phyloP scores from a whole-genome alignment of 805 yeast species.

The Wickerhamiella lipophila region DNA sequence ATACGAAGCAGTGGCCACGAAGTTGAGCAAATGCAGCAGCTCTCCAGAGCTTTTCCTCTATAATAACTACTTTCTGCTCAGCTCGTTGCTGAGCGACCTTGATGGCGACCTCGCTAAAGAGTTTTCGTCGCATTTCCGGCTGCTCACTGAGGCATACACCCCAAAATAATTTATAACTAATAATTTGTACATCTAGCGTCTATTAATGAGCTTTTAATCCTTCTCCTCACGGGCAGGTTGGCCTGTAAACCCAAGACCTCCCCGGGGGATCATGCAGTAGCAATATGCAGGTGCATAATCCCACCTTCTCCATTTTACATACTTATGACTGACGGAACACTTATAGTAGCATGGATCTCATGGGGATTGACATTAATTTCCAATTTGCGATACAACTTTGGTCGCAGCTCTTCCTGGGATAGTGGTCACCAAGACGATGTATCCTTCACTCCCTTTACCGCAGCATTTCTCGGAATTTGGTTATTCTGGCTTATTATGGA shows the following conservation, averaged over 20 bases:
- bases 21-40: slow-evolving; percentile 38
- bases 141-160: slow-evolving; percentile 35
- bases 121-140: slow-evolving; percentile 35
- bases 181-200: not conserved
- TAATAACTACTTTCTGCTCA: slow-evolving; percentile 54
- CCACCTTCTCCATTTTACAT: not conserved
- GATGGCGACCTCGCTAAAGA: slow-evolving; percentile 34
- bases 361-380: slow-evolving; percentile 46
- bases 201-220: too few relatives aligned
- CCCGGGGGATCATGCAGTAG: slow-evolving; percentile 4
- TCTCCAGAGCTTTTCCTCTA: slow-evolving; percentile 58
- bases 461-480: slow-evolving; percentile 28
- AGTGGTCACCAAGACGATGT: slow-evolving; percentile 38
- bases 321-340: slow-evolving; percentile 14
- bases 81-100: slow-evolving; percentile 40
- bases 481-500: slow-evolving; percentile 48
- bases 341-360: slow-evolving; percentile 40
- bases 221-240: not conserved
- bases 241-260: not conserved
- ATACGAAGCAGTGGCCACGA: slow-evolving; percentile 66
- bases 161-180: slow-evolving; percentile 11
- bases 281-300: not conserved
- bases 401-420: slow-evolving; percentile 35
- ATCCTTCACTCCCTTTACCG: slow-evolving; percentile 60
- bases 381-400: slow-evolving; percentile 43